Base-by-base conservation (phyloP, 768 basidiomycete genomes). In the Mycena olivaceomarginata region DNA sequence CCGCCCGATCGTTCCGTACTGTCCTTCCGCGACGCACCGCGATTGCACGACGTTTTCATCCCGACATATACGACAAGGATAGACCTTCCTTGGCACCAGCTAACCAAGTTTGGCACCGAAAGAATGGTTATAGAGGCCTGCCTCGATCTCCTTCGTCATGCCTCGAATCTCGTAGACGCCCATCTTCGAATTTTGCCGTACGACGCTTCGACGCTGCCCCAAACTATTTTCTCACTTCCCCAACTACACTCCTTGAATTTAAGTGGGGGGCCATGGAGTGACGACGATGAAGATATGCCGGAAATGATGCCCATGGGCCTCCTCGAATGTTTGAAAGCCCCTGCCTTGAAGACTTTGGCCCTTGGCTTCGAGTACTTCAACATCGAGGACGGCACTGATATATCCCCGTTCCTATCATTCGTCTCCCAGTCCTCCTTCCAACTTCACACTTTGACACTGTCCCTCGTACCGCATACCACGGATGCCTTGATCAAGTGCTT, bases 341-440 rank as follows among this genome's bases (percentile, higher is more conserved):
- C 72, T 7, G 43, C 56, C 16, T 40, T 74, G 56, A 60, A 73
- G 22, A 48, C 16, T 11, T 65, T 73, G 40, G 31, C 41, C 11
- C 60, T 73, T 12, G 12, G 13, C 13, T 31, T 37, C 39, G 3
- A 22, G 25, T 1, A 25, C 25, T 1, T 25, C 25, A 2, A 25
- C 25, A 25, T 25, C 25, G 25, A 25, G 25, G 25, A 25, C 25
- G 2, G 25, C 25, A 25, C 25, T 25, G 25, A 25, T 25, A 39
- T 25, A 25, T 25, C 25, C 25, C 25, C 25, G 25, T 37, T 62
- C 39, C 37, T 62, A 22, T 40, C 37, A 20, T 16, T 62, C 18
- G 37, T 37, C 0, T 37, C 57, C 25, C 25, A 59, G 25, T 59
- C 31, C 25, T 16, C 12, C 57, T 59, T 31, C 11, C 57, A 66